phyloP scores from a whole-genome alignment of 176 grass and related monocot genomes.

The Paspalum vaginatum region DNA sequence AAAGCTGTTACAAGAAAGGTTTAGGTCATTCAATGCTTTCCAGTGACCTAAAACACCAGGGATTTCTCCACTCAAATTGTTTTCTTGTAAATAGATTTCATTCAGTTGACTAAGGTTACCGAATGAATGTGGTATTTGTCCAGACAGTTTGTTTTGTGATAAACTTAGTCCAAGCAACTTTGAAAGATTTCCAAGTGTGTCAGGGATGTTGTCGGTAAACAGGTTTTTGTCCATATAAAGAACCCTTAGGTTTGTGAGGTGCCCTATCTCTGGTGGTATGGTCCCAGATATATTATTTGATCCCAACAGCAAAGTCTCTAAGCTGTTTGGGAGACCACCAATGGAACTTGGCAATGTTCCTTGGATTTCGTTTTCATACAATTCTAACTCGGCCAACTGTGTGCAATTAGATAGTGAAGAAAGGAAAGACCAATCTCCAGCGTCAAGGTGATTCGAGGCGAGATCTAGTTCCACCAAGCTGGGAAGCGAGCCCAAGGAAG shows the following conservation, averaged over 20 bases:
- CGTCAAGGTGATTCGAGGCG: conserved; percentile 33
- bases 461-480: conserved; percentile 12
- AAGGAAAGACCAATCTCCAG: conserved; percentile 49
- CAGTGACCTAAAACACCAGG: conserved; percentile 30
- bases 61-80: conserved; percentile 26
- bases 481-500: conserved; percentile 5
- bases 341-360: conserved; percentile 36
- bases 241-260: conserved; percentile 6
- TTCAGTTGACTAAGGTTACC: conserved; percentile 43
- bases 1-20: conserved; percentile 39
- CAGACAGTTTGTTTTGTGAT: conserved; percentile 30
- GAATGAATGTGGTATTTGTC: conserved; percentile 46
- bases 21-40: background rate
- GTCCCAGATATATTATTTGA: conserved; percentile 36
- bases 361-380: background rate
- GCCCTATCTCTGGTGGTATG: conserved; percentile 34
- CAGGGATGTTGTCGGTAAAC: conserved; percentile 31
- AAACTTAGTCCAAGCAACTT: conserved; percentile 18
- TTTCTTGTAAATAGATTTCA: conserved; percentile 24
- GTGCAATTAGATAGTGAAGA: conserved; percentile 42
- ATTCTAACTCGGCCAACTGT: background rate
- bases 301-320: background rate
- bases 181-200: conserved; percentile 23
- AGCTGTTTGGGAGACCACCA: background rate
- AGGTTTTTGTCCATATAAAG: background rate